Base-by-base conservation (phyloP, 78 protist species). In the Pigoraptor vietnamica region DNA sequence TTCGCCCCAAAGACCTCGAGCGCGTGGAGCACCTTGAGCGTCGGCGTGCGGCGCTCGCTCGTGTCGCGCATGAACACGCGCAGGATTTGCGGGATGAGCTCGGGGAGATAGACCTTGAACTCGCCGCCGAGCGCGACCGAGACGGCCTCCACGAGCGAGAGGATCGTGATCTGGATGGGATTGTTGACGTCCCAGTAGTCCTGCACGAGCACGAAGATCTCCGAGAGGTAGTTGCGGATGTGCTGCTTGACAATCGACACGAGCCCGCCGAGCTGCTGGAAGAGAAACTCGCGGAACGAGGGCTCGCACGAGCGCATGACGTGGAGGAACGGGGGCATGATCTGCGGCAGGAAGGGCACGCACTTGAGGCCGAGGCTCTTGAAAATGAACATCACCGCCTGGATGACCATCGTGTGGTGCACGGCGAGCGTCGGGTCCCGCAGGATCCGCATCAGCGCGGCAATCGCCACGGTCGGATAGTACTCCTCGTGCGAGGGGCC, bases 171-270 rank as follows among this genome's bases (percentile, higher is more conserved):
- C 48, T 92, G 93, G 29, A 39, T 24, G 81, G 36, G 32, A 25
- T 24, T 9, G 67, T 81, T 89, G 0, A 92, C 67, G 55, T 94
- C 82, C 99, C 99, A 98, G 86, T 91, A 96, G 83, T 93, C 95
- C 33, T 93, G 93, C 36, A 98, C 93, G 40, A 97, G 79, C 35
- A n/a, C 93, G 86, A 96, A 94, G 29, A 98, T 95, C 40, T 95
- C 95, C 32, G 40, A 88, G 32, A 95, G 88, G 89, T 97, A 97
- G 29, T 91, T 91, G 32, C 99, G 94, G 89, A 98, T 97, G 90
- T 98, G 98, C 94, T 95, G 97, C 91, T 94, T 96, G 34, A 97
- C 98, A 14, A 97, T 96, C 33, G 94, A 14, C 2, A 98, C 99
- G 29, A 98, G 91, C 29, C 24, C 0, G 29, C 94, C 96, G 21